Base-by-base conservation (phyloP, 2,329 filamentous ascomycete species). In the Aspergillus ustus region DNA sequence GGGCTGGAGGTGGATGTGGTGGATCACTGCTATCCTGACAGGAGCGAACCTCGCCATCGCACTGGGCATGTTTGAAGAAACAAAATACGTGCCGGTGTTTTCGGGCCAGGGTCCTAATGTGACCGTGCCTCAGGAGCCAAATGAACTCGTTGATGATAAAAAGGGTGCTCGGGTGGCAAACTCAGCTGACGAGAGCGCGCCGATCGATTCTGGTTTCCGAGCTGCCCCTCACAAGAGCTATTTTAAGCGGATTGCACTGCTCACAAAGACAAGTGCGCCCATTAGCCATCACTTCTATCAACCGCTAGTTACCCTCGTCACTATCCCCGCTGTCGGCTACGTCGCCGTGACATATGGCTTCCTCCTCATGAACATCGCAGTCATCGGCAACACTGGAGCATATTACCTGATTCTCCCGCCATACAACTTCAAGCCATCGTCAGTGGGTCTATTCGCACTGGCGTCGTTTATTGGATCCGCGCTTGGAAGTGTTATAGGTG, bases 1-100 rank as follows among this genome's bases (percentile, higher is more conserved):
- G 64, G 81, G 80, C 0, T 85, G 83, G 83, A 72, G 81, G 20
- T 84, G 81, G 80, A 74, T 79, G 2, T 84, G 77, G 75, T 83
- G 80, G 81, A 83, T 75, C 73, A 76, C 70, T 48, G 70, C 72
- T 22, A 79, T 82, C 52, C 69, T 82, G 37, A 70, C 82, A 19
- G 74, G 75, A 3, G 59, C 71, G 11, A 70, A 73, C 11, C 61
- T 83, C 0, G 3, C 83, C 5, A 60, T 77, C n/a, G 76, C 83
- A 40, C 37, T 78, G 3, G 81, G 83, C 58, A 64, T 74, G 22
- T 83, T 79, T 59, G 80, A 83, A 45, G 82, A 80, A 61, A 77
- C 74, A 0, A 77, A 67, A 49, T 67, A 66, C 28, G 65, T 52
- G 60, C 69, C 20, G 25, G 46, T 80, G 8, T 3, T 44, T 6